Base-by-base conservation (phyloP, 1,284 basidiomycete species). In the Ustilago shanxiensis region DNA sequence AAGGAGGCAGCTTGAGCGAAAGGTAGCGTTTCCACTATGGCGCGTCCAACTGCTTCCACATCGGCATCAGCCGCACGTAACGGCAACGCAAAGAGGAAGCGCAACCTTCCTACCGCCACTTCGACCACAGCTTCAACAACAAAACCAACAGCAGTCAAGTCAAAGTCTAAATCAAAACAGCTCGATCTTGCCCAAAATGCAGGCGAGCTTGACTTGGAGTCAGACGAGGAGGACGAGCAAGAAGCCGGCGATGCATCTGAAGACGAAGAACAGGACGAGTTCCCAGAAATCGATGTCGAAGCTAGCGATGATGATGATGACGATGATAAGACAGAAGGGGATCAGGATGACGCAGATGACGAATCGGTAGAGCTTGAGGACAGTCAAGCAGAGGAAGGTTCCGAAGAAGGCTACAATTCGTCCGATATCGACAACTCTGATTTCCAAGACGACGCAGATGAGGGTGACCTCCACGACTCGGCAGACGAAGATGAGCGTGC, bases 201-300 rank as follows among this genome's bases (percentile, higher is more conserved):
- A n/a, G 61, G 18, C 24, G 63, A 73, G n/a, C 47, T 59, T 14
- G 71, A 72, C 28, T 60, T 72, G 20, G 79, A 74, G 8, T 72
- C 64, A 26, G 72, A 79, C 33, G 74, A 77, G n/a, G 82, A 80
- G 22, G 74, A 74, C 14, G 65, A 78, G 16, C 67, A 69, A 26
- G 70, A 76, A 22, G 45, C 63, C 1, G 50, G n/a, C 7, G 60
- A 66, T 47, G 63, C 44, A 35, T 62, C 59, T n/a, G 69, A 63
- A 20, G 60, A 72, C 24, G 60, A 72, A 16, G 82, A 84, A 0
- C 86, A 86, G 31, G 88, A 88, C 8, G 85, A 77, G 13, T 88
- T 89, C 62, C 88, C 88, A 0, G 88, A 89, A 76, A 85, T 89
- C 52, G 87, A 88, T 66, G 73, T 86, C 14, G 86, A 85, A 31